Evolutionary conservation across 768 basidiomycete species (phyloP).

Genomic region (Daedaleopsis nitida): DNA sequence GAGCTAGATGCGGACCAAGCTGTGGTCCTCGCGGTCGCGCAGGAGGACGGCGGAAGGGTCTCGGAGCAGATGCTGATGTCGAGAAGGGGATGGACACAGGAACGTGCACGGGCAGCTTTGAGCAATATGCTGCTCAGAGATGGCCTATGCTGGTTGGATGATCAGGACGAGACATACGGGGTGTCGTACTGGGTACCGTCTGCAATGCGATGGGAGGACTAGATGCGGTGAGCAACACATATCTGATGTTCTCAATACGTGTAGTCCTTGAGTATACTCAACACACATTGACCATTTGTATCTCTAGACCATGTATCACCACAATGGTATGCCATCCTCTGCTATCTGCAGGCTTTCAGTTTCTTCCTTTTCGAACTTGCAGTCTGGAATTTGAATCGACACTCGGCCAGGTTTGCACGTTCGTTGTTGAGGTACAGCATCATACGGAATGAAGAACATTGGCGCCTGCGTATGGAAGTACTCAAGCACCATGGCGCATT

Average conservation of each 20-base stretch:
- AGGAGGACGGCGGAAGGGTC: slow-evolving; percentile 67
- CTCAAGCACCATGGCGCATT: no score
- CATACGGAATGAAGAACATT: no score
- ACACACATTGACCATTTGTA: not conserved
- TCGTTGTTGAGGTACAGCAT: no score
- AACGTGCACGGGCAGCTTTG: slow-evolving; percentile 74
- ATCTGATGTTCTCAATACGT: no score
- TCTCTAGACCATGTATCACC: not conserved
- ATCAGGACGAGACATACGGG: slow-evolving; percentile 70
- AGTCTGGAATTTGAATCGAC: no score
- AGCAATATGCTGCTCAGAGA: slow-evolving; percentile 91
- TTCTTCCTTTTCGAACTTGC: no score
- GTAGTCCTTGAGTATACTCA: no score
- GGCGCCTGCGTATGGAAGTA: no score
- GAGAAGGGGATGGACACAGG: slow-evolving; percentile 74
- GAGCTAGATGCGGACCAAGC: slow-evolving; percentile 91
- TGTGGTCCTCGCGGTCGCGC: slow-evolving; percentile 74
- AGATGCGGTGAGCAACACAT: slow-evolving; percentile 8
- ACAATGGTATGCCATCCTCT: not conserved
- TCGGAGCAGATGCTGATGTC: slow-evolving; percentile 61
- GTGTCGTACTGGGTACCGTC: slow-evolving; percentile 87
- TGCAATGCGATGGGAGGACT: slow-evolving; percentile 83
- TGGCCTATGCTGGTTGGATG: slow-evolving; percentile 94
- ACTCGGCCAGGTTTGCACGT: no score
- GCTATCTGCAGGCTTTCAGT: no score